A percentile compares a stretch with the other conserved stretches of the same genome.
phyloP scores from a whole-genome alignment of 495 filamentous ascomycete species.

The Aspergillus affinis region DNA sequence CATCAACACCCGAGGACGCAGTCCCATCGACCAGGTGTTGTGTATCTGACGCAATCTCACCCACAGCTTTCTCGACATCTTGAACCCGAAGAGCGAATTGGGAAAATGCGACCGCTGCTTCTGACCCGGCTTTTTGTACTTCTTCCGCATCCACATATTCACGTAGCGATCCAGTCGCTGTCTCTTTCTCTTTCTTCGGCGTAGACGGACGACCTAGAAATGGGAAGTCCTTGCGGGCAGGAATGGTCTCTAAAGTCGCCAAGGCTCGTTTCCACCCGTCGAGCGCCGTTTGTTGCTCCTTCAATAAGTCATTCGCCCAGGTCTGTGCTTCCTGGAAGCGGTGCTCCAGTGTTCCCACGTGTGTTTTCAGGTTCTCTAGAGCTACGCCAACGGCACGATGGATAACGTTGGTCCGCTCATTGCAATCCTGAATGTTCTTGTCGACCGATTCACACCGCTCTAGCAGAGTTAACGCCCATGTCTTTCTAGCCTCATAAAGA shows the following conservation, averaged over 20 bases:
- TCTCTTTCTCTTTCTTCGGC: slow-evolving; percentile 36
- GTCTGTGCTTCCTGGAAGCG: slow-evolving; percentile 70
- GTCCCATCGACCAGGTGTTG: slow-evolving; percentile 48
- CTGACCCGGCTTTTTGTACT: slow-evolving; percentile 60
- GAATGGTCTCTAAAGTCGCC: slow-evolving; percentile 59
- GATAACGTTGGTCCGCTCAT: slow-evolving; percentile 69
- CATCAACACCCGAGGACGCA: slow-evolving; percentile 33
- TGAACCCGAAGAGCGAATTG: slow-evolving; percentile 53
- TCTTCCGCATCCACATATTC: slow-evolving; percentile 69
- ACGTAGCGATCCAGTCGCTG: slow-evolving; percentile 55
- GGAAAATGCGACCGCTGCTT: slow-evolving; percentile 45
- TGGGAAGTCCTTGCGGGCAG: slow-evolving; percentile 57
- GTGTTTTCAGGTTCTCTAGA: slow-evolving; percentile 75
- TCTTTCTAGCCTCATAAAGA: slow-evolving; percentile 68
- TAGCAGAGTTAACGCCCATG: slow-evolving; percentile 71
- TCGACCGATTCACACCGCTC: slow-evolving; percentile 62
- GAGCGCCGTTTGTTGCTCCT: slow-evolving; percentile 66
- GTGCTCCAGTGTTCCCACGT: slow-evolving; percentile 69
- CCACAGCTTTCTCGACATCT: slow-evolving; percentile 52
- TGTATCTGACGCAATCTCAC: slow-evolving; percentile 53
- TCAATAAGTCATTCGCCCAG: slow-evolving; percentile 68
- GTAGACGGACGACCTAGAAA: slow-evolving; percentile 49
- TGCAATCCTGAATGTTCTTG: slow-evolving; percentile 48
- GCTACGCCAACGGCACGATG: slow-evolving; percentile 72
- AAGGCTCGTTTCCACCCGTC: slow-evolving; percentile 69